Conservation (phyloP, 2,329 filamentous ascomycete species). For the Knufia petricola region DNA sequence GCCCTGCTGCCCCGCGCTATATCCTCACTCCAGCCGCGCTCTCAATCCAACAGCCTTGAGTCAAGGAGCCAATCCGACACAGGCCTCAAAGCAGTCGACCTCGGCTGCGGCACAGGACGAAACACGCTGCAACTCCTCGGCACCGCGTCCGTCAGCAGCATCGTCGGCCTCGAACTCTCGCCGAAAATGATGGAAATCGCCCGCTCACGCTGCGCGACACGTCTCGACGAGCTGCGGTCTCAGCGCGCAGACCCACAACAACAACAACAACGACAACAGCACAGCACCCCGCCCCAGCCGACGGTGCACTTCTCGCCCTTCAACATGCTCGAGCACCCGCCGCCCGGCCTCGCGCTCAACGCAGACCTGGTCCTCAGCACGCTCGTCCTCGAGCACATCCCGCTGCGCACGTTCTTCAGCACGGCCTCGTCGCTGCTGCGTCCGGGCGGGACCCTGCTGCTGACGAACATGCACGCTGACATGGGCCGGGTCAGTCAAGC, state of each 20-base stretch:
- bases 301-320: conserved; percentile 28
- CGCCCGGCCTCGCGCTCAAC: conserved; percentile 20
- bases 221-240: too few species aligned
- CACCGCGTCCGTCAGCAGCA: conserved; percentile 23
- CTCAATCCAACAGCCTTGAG: background rate
- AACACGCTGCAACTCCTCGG: conserved; percentile 44
- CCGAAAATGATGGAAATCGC: conserved; percentile 50
- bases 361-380: conserved; percentile 44
- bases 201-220: conserved; percentile 14
- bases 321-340: conserved; percentile 29
- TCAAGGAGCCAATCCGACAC: conserved; percentile 8
- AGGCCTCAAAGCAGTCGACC: conserved; percentile 42
- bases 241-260: too few species aligned
- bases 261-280: too few species aligned
- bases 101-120: conserved; percentile 57
- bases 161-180: conserved; percentile 49
- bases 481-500: conserved; percentile 50
- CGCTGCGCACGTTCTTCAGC: conserved; percentile 48
- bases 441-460: conserved; percentile 42
- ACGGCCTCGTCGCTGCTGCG: conserved; percentile 37
- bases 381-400: conserved; percentile 56
- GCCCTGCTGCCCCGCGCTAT: conserved; percentile 43
- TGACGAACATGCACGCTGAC: conserved; percentile 61
- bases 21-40: conserved; percentile 20
- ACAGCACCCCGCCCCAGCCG: background rate